phyloP scores from a whole-genome alignment of 495 filamentous ascomycete species.

The Penicillium odoratum region DNA sequence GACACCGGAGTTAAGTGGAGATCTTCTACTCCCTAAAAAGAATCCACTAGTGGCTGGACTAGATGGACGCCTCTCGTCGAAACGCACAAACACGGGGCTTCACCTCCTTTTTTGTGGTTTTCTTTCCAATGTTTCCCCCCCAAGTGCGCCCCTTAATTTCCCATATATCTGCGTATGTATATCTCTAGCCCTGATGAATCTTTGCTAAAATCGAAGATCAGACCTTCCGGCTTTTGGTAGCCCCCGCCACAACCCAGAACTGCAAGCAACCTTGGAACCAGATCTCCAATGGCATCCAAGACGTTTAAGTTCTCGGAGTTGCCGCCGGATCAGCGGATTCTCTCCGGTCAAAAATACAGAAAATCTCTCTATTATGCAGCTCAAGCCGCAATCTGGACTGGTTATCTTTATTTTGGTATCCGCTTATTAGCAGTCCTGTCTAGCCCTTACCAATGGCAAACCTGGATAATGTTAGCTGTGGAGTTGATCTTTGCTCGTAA shows the following conservation, averaged over 20 bases:
- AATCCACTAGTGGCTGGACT: slow-evolving; percentile 17
- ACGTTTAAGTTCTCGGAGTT: slow-evolving; percentile 28
- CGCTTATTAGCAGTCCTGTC: slow-evolving; percentile 21
- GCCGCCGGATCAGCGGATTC: slow-evolving; percentile 18
- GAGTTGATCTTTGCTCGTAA: slow-evolving; percentile 32
- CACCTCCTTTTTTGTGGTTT: slow-evolving; percentile 12
- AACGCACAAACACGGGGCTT: slow-evolving; percentile 16
- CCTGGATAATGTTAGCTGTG: slow-evolving; percentile 31
- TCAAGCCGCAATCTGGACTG: slow-evolving; percentile 24
- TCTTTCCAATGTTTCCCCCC: background rate
- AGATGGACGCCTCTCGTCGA: slow-evolving; percentile 11
- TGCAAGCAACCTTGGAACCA: background rate
- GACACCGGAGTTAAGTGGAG: too few relatives aligned
- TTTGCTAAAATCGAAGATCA: background rate
- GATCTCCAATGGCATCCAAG: slow-evolving; percentile 1
- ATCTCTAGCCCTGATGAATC: too few relatives aligned
- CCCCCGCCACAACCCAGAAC: background rate
- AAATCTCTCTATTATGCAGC: slow-evolving; percentile 24
- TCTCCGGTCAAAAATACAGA: slow-evolving; percentile 21
- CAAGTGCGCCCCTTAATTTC: background rate
- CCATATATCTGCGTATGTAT: background rate
- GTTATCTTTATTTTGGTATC: slow-evolving; percentile 24
- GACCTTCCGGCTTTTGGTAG: background rate
- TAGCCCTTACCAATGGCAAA: slow-evolving; percentile 22
- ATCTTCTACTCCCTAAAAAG: background rate